Base-by-base conservation (phyloP, 129 eudicot species). In the Helianthus tuberosus region DNA sequence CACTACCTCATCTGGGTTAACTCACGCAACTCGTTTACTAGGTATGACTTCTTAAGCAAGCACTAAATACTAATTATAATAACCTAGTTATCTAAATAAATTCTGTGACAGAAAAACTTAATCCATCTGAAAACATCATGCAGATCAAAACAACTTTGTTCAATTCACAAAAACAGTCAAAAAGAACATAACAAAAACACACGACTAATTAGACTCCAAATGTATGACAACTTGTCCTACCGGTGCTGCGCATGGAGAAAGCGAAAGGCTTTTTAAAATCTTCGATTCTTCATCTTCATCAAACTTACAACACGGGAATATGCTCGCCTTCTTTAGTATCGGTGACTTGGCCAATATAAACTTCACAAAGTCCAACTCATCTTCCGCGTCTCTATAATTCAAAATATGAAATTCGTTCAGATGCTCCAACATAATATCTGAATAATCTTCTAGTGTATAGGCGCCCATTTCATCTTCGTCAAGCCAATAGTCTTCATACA, bases 311-410 rank as follows among this genome's bases (percentile, higher is more conserved):
- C 8, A 8, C 6, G 46, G 46, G 8, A 5, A 39, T 5, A 39
- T 6, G 8, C 46, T 6, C 8, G 6, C 75, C 64, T 71, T 55
- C 66, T 71, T 55, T 12, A 71, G 53, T 6, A 71, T 41, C 7
- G 66, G 66, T 71, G 75, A 55, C 23, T 55, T 55, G 23, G 66
- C 65, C 75, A 71, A 71, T 0, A 71, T 23, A 38, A 54, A 65
- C 50, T 55, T 71, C 8, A 71, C 39, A 54, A 71, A 4, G 39
- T 11, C 65, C 75, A 38, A 11, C 7, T 71, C 65, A 16, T 3
- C 5, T 20, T 54, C 25, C 12, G 2, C 8, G 20, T 54, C 2
- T 38, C 14, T 11, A 25, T 38, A 5, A 38, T 71, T 3, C 11
- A 36, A 0, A 20, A 39, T 54, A 41, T 39, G 66, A 6, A 71